phyloP scores from a whole-genome alignment of 768 basidiomycete genomes.

The Boletus reticulatus region DNA sequence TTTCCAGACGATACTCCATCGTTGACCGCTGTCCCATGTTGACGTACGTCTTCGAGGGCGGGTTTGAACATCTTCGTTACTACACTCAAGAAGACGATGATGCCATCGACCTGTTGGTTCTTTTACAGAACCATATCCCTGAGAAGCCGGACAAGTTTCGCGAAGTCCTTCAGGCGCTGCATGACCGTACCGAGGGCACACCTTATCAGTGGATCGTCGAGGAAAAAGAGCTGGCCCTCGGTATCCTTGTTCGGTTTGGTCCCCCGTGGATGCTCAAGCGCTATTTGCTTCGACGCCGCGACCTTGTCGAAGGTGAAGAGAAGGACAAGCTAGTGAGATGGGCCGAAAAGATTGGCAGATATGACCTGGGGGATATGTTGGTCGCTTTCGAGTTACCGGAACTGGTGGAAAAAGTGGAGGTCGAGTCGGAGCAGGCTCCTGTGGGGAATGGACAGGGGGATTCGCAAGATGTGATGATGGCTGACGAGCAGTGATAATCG shows the following conservation, averaged over 20 bases:
- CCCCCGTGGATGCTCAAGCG: conserved; percentile 28
- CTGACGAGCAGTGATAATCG: not conserved
- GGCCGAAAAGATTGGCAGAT: conserved; percentile 20
- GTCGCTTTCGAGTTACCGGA: conserved; percentile 15
- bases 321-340: conserved; percentile 15
- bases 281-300: conserved; percentile 22
- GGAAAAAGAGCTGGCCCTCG: conserved; percentile 25
- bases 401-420: conserved; percentile 9
- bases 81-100: conserved; percentile 27
- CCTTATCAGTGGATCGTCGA: conserved; percentile 26
- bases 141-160: conserved; percentile 23
- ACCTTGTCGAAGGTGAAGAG: conserved; percentile 15
- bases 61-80: conserved; percentile 25
- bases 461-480: conserved; percentile 8
- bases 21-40: conserved; percentile 28
- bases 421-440: not conserved
- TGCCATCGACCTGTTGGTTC: conserved; percentile 21
- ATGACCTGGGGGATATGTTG: conserved; percentile 24
- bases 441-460: not conserved
- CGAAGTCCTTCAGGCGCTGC: conserved; percentile 23
- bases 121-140: conserved; percentile 17
- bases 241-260: conserved; percentile 19
- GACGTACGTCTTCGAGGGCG: conserved; percentile 28
- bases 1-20: conserved; percentile 24
- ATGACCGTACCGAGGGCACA: conserved; percentile 21